Evolutionary conservation across 2,329 filamentous ascomycete species (phyloP).

Genomic region (Cadophora sp.): DNA sequence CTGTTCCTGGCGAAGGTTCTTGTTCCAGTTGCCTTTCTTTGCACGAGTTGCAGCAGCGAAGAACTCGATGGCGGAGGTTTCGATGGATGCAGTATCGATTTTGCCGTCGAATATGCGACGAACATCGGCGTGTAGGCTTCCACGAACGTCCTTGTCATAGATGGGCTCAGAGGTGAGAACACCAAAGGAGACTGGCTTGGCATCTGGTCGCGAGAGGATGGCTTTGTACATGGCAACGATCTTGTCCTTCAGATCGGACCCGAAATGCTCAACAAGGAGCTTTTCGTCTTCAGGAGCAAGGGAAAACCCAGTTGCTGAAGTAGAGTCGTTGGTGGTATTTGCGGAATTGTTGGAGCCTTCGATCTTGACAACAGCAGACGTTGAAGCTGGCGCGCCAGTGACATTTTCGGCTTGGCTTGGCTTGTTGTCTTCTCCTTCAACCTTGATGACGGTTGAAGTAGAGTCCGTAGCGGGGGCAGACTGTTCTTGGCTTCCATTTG

Average conservation of each 20-base stretch:
- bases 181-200: conserved; percentile 62
- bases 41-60: conserved; percentile 48
- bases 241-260: conserved; percentile 53
- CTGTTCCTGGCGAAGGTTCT: conserved; percentile 28
- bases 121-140: conserved; percentile 62
- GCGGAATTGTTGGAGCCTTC: not conserved
- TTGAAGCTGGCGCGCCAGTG: not conserved
- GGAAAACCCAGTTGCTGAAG: conserved; percentile 34
- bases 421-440: not conserved
- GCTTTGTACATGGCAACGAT: conserved; percentile 58
- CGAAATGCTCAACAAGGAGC: conserved; percentile 56
- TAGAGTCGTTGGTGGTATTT: not conserved
- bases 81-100: conserved; percentile 67
- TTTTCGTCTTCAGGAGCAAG: conserved; percentile 53
- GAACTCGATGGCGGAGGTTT: conserved; percentile 64
- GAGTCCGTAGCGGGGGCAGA: not conserved
- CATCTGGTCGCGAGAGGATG: conserved; percentile 58
- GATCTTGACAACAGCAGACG: not conserved
- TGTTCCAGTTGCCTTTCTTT: conserved; percentile 15
- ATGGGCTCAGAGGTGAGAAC: conserved; percentile 60
- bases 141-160: conserved; percentile 65
- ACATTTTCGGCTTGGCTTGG: not conserved
- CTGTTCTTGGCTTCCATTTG: not conserved
- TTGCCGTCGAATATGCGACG: conserved; percentile 69
- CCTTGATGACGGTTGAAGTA: not conserved